Base-by-base conservation (phyloP, 352 stramenopile genomes). In the Phytopythium ostracodes region DNA sequence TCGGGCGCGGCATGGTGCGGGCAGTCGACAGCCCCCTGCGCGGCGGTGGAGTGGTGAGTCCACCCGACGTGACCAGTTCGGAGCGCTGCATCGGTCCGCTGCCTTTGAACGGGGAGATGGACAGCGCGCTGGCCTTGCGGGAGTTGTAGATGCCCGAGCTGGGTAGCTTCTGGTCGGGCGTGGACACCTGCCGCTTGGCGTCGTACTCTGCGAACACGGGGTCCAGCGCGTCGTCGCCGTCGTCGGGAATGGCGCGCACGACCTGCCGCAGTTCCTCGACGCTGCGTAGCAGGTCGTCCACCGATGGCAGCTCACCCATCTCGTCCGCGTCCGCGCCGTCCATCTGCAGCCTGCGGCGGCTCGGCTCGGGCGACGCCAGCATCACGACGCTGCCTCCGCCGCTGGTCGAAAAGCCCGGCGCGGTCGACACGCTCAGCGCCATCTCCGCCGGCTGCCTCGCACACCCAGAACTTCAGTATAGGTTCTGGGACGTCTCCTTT, bases 271-370 rank as follows among this genome's bases (percentile, higher is more conserved):
- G 72, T 1, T 66, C 64, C 29, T 64, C 58, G 20, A 92, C 80
- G 52, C 81, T 63, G 27, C 76, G 59, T 50, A 90, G 72, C 40
- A 92, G 73, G 25, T 88, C 80, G 22, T 74, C 66, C 7, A 90
- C 80, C 11, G 71, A 77, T 24, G 81, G 79, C 54, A 84, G 59
- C 15, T 75, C 62, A 38, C 63, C 60, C 6, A 59, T 58, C 44
- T 67, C 70, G 43, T 71, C 62, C 17, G 56, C 67, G 8, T 68
- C 55, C n/a, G 59, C 63, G 42, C 43, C 50, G 18, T 73, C 62
- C 29, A 81, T 70, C 14, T 77, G 47, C 22, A 83, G 53, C 44
- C 66, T 69, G 25, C 66, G 57, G 2, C 68, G 59, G 31, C 70
- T 59, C 17, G 69, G 59, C 14, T 62, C 46, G 14, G 71, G 53